Base-by-base conservation (phyloP, 371 early-diverging fungal genomes). In the Actinomucor elegans region DNA sequence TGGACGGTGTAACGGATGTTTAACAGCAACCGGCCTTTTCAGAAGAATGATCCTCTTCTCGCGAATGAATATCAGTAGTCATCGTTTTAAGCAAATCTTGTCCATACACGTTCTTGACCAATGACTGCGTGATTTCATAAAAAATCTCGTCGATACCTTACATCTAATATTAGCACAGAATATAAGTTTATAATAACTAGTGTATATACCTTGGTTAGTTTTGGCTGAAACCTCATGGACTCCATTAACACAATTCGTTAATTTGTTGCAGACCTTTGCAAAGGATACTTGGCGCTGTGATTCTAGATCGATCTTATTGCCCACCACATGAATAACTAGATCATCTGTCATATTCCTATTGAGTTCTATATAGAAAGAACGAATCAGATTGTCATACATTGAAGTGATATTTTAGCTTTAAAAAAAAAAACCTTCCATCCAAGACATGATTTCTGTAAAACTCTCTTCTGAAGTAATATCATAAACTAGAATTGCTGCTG, bases 241-340 rank as follows among this genome's bases (percentile, higher is more conserved):
- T 14, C 66, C 59, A 57, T 61, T 74, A 1, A 79, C 77, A 20
- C 55, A 37, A 9, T 73, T 71, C 2, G 75, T 48, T 18, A 44
- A 34, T 27, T 20, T 24, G 11, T 68, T 56, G 21, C 77, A 80
- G 6, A 77, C 75, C 43, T 69, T 69, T 15, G 69, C 47, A 27
- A 76, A 61, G 6, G 78, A 58, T 6, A 85, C 76, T 48, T 70
- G 69, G 37, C 85, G 70, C 38, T 71, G 62, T 37, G 74, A 20
- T 55, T 78, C 84, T 52, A 88, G 64, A 61, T 88, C 89, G 49
- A 77, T 65, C 62, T 86, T 88, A 71, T 84, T 86, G 37, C 89
- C 89, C 3, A 85, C 86, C 29, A 88, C 72, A 59, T 83, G 81
- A 54, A 87, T 73, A 26, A 86, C 81, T 76, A 78, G 47, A 43